Base-by-base conservation (phyloP, 176 grass and related monocot genomes). In the Oryza glumipatula region DNA sequence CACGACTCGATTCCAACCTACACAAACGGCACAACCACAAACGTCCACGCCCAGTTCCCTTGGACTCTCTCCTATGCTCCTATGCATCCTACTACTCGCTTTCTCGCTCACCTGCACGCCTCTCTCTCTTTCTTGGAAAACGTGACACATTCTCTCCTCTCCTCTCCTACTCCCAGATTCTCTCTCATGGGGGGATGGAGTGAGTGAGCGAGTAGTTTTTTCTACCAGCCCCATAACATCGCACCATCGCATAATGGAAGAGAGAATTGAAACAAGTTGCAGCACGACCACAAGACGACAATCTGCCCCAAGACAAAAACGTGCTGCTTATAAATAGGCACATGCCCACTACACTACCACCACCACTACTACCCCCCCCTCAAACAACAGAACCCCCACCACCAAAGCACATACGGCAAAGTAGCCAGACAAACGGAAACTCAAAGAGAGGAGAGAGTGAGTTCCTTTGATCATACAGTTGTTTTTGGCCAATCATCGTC, bases 241-340 rank as follows among this genome's bases (percentile, higher is more conserved):
- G 72, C 81, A 72, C 51, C 46, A 70, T 60, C 54, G 60, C 61
- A 83, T 73, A 85, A 90, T 83, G 65, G 13, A 81, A 76, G 32
- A 10, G 72, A 60, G 68, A 68, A 77, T 63, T 79, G 48, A 46
- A 82, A 36, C 69, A 86, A 32, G 86, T 78, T 89, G 81, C 89
- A 81, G 73, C 85, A 84, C 77, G 86, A 86, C 88, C 88, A 47
- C 54, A 72, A 66, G 65, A 64, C 24, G 88, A 86, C 83, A 73
- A 63, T 11, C 64, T 38, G 89, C 80, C 12, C 48, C 76, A 3
- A 7, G 70, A 80, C 80, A 80, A 84, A 87, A 66, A 41, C 65
- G 76, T 65, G 76, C 49, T 74, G 82, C 89, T 80, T 84, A 94
- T 71, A 92, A 91, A 52, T 90, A 88, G 33, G 80, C 78, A 90